Conservation (phyloP, 768 basidiomycete genomes). For the Sarcodon aspratus region DNA sequence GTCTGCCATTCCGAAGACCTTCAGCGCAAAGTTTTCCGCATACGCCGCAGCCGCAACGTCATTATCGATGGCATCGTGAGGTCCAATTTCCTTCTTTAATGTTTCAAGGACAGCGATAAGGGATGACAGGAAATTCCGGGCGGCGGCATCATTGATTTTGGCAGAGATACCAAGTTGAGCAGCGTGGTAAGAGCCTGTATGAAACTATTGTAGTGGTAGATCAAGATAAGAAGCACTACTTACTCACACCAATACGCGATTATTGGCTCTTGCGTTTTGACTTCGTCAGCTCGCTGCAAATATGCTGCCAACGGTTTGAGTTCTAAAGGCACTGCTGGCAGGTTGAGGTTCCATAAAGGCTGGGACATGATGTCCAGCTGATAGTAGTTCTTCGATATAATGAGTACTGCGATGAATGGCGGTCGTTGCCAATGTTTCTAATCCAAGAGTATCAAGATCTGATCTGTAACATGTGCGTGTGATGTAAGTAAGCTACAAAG, state of each 20-base stretch:
- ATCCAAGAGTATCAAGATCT: too few relatives aligned
- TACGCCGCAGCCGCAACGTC: constrained; percentile 81
- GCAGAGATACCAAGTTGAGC: constrained; percentile 77
- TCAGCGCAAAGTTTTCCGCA: constrained; percentile 90
- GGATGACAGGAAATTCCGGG: constrained; percentile 57
- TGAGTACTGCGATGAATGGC: too few relatives aligned
- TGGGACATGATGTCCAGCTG: neutral
- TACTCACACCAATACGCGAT: constrained; percentile 92
- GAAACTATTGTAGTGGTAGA: constrained; percentile 2
- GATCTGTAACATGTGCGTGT: too few relatives aligned
- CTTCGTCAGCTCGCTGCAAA: constrained; percentile 84
- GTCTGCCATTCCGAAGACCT: constrained; percentile 82
- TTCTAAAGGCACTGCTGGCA: constrained; percentile 47
- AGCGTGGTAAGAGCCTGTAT: constrained; percentile 79
- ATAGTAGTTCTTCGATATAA: too few relatives aligned
- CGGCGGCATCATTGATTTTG: constrained; percentile 52
- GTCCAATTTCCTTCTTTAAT: constrained; percentile 65
- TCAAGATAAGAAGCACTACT: neutral
- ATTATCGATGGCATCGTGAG: constrained; percentile 71
- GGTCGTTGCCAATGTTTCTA: too few relatives aligned
- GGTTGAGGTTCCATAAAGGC: constrained; percentile 23
- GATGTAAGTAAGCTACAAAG: too few relatives aligned
- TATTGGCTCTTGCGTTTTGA: constrained; percentile 71
- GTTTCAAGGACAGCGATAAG: constrained; percentile 72
- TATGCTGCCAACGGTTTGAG: constrained; percentile 68